Percentiles rank a stretch among this genome's conserved stretches.
These are phyloP conservation scores for Aspergillus panamensis DNA, from an alignment of 495 filamentous ascomycete genomes.

Conservation along the genomic window DNA sequence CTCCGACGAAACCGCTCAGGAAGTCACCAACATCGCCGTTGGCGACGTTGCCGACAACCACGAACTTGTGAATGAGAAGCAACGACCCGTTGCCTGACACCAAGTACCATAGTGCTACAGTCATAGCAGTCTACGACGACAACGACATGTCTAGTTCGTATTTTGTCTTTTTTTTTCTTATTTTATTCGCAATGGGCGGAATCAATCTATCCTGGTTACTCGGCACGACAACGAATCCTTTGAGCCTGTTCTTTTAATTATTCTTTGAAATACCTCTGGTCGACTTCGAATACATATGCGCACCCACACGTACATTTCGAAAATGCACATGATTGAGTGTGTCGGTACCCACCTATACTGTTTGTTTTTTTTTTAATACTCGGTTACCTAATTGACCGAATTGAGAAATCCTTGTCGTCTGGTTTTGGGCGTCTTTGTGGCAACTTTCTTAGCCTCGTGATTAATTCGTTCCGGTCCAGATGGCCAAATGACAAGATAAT, in stretches of 20 bases:
- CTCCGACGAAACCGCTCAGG: conserved; percentile 66
- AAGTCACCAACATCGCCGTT: conserved; percentile 24
- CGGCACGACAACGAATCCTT: not conserved
- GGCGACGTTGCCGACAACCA: conserved; percentile 23
- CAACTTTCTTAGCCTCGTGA: not conserved
- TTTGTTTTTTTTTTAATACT: not conserved
- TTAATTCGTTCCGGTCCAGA: not conserved
- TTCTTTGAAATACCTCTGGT: not conserved
- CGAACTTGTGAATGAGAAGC: conserved; percentile 8
- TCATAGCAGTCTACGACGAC: conserved; percentile 6
- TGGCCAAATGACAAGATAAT: not conserved
- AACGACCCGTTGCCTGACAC: conserved; percentile 3
- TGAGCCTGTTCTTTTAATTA: not conserved
- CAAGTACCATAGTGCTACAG: conserved; percentile 2
- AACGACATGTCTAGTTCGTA: conserved; percentile 8
- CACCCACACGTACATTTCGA: not conserved
- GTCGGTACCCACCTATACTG: not conserved
- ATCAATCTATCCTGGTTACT: not conserved
- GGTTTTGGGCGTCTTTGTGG: not conserved
- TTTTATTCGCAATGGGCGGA: not conserved
- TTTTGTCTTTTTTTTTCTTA: not conserved
- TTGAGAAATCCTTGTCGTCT: too few species aligned
- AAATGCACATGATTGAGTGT: not conserved
- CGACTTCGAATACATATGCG: not conserved
- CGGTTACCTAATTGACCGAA: not conserved